Evolutionary conservation across 257 asterid species (phyloP), one percentile per base, ranked within the genome.

Genomic region (Solanum stenotomum): DNA sequence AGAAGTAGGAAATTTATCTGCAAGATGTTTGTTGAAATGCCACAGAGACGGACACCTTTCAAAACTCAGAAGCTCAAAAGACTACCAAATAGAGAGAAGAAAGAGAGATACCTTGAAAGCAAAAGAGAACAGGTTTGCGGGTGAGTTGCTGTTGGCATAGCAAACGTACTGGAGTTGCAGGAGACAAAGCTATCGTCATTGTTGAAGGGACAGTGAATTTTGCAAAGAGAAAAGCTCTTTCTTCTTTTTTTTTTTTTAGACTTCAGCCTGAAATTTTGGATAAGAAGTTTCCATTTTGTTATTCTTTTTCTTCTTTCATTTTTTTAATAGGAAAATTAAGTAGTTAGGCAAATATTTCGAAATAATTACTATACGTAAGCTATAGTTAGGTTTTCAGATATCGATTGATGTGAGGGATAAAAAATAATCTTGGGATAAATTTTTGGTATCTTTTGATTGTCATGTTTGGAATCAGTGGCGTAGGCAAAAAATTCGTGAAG

Each of bases 111-210:
- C 94, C 94, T 90, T 90, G 92, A 83, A 89, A 13, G 31, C 92
- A 87, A 79, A 90, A 88, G 65, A 94, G 86, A 79, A 83, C 86
- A 52, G 95, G 89, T 20, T 94, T 89, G 91, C 74, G 56, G 87
- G 31, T 49, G 22, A 33, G 82, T 27, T 40, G 81, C 52, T 65
- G 91, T 68, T 85, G 91, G 87, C 89, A 90, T 42, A 93, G 67
- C 89, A 94, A 92, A 81, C 96, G 94, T 18, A 92, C 61, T 67
- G 92, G 93, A 83, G 97, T 86, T 84, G 94, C 94, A 46, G 97
- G 93, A 35, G 98, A 92, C 85, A 95, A 89, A 29, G 94, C 29
- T 85, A 92, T 86, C 87, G 98, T 93, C 98, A 96, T 84, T 75
- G 91, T 77, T 8, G 44, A 18, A 37, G 92, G 29, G 10, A 74